These are phyloP conservation scores for Fraxinus floribunda DNA, from an alignment of 305 asterid genomes.

Conservation along the genomic window DNA sequence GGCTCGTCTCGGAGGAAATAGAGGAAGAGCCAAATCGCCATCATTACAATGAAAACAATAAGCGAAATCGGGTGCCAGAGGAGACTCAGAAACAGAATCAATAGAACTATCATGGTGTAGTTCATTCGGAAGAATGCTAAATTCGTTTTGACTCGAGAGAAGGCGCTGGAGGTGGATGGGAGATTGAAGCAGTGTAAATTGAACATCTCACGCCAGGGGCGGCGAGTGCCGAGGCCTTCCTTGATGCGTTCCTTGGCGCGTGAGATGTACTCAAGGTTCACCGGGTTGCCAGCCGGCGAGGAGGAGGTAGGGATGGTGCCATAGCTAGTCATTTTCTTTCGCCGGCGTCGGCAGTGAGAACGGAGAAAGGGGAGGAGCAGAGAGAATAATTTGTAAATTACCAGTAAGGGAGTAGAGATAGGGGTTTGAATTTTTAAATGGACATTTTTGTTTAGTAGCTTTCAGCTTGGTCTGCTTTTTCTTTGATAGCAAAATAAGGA, in stretches of 20 bases:
- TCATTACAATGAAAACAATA: slow-evolving; percentile 63
- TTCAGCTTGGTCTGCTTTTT: background rate
- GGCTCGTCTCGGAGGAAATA: slow-evolving; percentile 91
- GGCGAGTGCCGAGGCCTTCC: slow-evolving; percentile 73
- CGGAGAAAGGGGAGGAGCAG: slow-evolving; percentile 14
- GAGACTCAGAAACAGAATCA: slow-evolving; percentile 68
- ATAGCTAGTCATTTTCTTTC: slow-evolving; percentile 58
- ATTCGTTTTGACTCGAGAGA: slow-evolving; percentile 52
- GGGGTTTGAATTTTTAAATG: background rate
- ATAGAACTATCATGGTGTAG: slow-evolving; percentile 61
- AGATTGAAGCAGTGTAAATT: slow-evolving; percentile 44
- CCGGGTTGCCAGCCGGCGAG: slow-evolving; percentile 38
- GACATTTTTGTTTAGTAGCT: background rate
- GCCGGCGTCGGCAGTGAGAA: slow-evolving; percentile 29
- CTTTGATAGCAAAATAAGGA: background rate
- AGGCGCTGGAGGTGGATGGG: slow-evolving; percentile 53
- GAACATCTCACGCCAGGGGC: slow-evolving; percentile 81
- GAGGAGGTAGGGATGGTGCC: slow-evolving; percentile 92
- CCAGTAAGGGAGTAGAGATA: background rate
- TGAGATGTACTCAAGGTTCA: slow-evolving; percentile 59
- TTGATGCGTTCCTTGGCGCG: slow-evolving; percentile 74
- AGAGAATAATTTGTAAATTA: slow-evolving; percentile 32
- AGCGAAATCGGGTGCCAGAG: slow-evolving; percentile 84
- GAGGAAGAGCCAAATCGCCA: slow-evolving; percentile 70
- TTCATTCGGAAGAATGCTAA: slow-evolving; percentile 63